Evolutionary conservation across 495 filamentous ascomycete species (phyloP), one percentile per base, ranked within the genome.

Genomic region (Penicillium desertorum): DNA sequence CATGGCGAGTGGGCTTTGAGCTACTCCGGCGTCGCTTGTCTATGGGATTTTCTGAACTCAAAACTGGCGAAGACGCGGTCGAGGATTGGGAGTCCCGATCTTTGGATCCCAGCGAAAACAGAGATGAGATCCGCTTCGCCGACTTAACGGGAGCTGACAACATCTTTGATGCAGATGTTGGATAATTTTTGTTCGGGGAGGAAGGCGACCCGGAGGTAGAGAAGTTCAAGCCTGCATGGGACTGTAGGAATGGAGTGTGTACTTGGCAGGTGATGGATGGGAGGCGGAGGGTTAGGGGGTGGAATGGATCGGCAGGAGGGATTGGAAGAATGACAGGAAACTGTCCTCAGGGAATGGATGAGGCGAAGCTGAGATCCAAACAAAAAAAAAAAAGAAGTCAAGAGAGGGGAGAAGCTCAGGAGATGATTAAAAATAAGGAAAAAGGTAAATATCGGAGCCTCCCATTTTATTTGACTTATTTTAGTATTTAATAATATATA

Each of bases 231-330:
- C 54, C 51, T 51, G 57, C 58, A 68, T 62, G 55, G 55, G 56
- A 57, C 30, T 34, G 30, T 55, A 57, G 51, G 64, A 57, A 61
- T 62, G 59, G 55, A 49, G 48, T 55, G 16, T 44, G 56, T 57
- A 32, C 32, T 50, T 52, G 60, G 50, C 54, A 62, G 48, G 57
- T 29, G 51, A 19, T 45, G 22, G n/a, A n/a, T n/a, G 45, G 52
- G 46, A 53, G 45, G 47, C 23, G 57, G 41, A 27, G 45, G 52
- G 45, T 48, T 48, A 59, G 62, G 63, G 50, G 59, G 54, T 52
- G 58, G 72, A 76, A 76, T 76, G 74, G 74, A 77, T 77, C 74
- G 71, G 68, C 74, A 74, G 70, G 69, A 75, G 68, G 71, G 69
- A 68, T 69, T 63, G 42, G 41, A 72, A 71, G 71, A 72, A 74